Conservation (phyloP, 2,329 filamentous ascomycete genomes). For the Lasiodiplodia citricola region DNA sequence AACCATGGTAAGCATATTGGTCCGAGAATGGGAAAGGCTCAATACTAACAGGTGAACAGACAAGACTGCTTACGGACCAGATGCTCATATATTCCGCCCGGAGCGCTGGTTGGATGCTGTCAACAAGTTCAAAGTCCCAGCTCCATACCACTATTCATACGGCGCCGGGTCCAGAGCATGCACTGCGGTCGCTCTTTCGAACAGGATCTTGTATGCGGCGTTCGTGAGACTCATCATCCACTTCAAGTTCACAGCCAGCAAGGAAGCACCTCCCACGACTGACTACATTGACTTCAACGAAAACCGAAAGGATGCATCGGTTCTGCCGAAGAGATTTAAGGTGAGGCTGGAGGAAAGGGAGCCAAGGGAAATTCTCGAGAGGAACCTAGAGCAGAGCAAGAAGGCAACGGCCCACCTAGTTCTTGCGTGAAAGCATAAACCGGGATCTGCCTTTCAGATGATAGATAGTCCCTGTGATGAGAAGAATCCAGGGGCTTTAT, state of each 20-base stretch:
- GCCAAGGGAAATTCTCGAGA: conserved; percentile 16
- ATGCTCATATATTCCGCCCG: conserved; percentile 20
- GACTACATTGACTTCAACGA: conserved; percentile 26
- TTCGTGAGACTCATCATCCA: conserved; percentile 23
- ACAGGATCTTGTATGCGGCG: conserved; percentile 15
- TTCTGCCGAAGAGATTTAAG: conserved; percentile 19
- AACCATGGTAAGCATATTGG: conserved; percentile 15
- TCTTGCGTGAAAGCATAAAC: background rate
- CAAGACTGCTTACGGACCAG: conserved; percentile 18
- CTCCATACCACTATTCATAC: conserved; percentile 24
- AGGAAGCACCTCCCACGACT: conserved; percentile 7
- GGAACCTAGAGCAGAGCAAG: conserved; percentile 16
- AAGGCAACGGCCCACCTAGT: conserved; percentile 18
- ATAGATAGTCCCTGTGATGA: background rate
- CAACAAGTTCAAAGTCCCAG: conserved; percentile 12
- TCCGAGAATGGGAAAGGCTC: too few relatives aligned
- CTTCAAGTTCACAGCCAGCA: conserved; percentile 22
- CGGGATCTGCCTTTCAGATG: background rate
- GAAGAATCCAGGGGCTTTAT: background rate
- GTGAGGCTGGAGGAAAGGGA: conserved; percentile 15
- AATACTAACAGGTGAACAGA: conserved; percentile 2
- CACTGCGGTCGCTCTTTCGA: conserved; percentile 18
- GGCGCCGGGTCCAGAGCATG: conserved; percentile 24
- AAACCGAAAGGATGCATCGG: conserved; percentile 19
- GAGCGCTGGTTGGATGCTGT: conserved; percentile 22